Percentiles rank a stretch among this genome's conserved stretches.
These are phyloP conservation scores for Syncephalastrum monosporum DNA, from an alignment of 371 early-diverging fungal species.

Conservation along the genomic window DNA sequence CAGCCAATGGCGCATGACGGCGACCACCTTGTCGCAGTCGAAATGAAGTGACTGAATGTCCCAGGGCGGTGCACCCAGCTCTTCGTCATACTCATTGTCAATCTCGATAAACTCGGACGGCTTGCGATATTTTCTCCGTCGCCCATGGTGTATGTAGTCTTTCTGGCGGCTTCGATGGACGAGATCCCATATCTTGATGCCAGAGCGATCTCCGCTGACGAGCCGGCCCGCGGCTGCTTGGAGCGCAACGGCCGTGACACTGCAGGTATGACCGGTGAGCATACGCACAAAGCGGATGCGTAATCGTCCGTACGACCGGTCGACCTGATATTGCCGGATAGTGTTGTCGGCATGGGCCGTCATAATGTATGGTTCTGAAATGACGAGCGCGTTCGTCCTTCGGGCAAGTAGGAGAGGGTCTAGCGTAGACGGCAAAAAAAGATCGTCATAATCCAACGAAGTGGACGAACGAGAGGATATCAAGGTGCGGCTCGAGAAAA, in stretches of 20 bases:
- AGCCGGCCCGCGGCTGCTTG: conserved; percentile 26
- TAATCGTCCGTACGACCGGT: conserved; percentile 10
- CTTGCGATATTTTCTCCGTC: conserved; percentile 4
- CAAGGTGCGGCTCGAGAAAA: conserved; percentile 17
- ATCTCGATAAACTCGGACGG: not conserved
- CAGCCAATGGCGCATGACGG: conserved; percentile 15
- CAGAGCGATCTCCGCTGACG: conserved; percentile 44
- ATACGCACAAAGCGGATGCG: conserved; percentile 31
- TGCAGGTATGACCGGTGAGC: conserved; percentile 48
- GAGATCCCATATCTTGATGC: conserved; percentile 43
- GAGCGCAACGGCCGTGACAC: conserved; percentile 38
- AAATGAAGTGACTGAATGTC: conserved; percentile 28
- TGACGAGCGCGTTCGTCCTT: conserved; percentile 23
- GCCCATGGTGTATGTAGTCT: conserved; percentile 2
- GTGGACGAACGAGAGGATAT: conserved; percentile 34
- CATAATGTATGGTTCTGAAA: conserved; percentile 38
- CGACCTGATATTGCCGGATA: conserved; percentile 42
- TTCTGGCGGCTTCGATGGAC: not conserved
- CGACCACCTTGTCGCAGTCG: conserved; percentile 37
- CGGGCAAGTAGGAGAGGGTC: conserved; percentile 14
- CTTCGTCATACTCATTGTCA: not conserved
- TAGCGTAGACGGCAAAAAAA: conserved; percentile 18
- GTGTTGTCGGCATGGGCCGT: conserved; percentile 55
- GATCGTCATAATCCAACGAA: conserved; percentile 17
- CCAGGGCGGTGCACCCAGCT: conserved; percentile 13